A percentile compares a stretch with the other conserved stretches of the same genome.
Evolutionary conservation across 129 eudicot genomes (phyloP).

Genomic region (Centrapalus pauciflorus): DNA sequence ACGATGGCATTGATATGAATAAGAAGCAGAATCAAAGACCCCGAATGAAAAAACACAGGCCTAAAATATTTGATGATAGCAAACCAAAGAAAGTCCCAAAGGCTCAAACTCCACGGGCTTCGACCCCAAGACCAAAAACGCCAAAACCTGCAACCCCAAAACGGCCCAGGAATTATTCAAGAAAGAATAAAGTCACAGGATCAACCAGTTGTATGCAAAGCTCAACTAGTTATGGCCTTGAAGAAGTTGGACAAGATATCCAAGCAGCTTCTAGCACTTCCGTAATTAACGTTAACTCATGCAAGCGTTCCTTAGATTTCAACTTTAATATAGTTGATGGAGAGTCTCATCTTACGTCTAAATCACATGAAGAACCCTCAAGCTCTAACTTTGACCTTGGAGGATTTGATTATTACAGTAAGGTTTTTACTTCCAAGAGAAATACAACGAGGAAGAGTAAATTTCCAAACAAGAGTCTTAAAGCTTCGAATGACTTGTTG

Average conservation of each 20-base stretch:
- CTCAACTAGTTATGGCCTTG: neutral
- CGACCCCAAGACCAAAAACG: slow-evolving; percentile 28
- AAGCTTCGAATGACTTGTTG: slow-evolving; percentile 5
- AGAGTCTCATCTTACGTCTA: neutral
- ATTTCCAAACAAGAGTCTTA: slow-evolving; percentile 6
- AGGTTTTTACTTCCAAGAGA: slow-evolving; percentile 29
- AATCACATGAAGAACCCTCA: neutral
- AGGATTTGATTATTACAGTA: neutral
- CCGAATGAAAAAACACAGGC: slow-evolving; percentile 43
- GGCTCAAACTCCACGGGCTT: slow-evolving; percentile 16
- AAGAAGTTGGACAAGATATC: slow-evolving; percentile 1
- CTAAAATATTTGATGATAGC: slow-evolving; percentile 37
- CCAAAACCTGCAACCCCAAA: slow-evolving; percentile 37
- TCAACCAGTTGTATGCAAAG: neutral
- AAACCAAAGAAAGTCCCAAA: slow-evolving; percentile 36
- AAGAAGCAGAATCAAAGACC: slow-evolving; percentile 34
- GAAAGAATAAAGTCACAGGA: neutral
- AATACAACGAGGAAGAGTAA: slow-evolving; percentile 22
- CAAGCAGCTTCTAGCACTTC: slow-evolving; percentile 21
- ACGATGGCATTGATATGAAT: slow-evolving; percentile 23
- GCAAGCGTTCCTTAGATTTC: slow-evolving; percentile 34
- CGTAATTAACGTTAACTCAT: neutral
- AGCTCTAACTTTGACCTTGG: neutral
- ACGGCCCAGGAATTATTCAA: neutral
- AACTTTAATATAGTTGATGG: neutral